Percentiles rank a stretch among this genome's conserved stretches.
Evolutionary conservation across 345 rosid genomes (phyloP).

Genomic region (Mercurialis annua): DNA sequence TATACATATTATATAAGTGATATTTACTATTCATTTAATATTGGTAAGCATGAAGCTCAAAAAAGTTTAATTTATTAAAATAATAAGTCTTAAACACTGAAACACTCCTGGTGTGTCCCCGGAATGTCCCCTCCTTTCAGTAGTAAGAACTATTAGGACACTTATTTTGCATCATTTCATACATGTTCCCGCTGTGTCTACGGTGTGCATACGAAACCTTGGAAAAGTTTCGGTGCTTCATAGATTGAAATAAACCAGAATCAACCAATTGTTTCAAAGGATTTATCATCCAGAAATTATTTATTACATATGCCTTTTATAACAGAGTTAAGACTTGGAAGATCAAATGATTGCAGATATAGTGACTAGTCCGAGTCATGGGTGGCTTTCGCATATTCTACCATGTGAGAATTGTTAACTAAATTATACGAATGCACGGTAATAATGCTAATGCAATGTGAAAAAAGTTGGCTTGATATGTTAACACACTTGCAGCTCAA

Average conservation of each 20-base stretch:
- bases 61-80: neutral
- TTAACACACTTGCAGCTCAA: neutral
- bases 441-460: neutral
- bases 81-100: no score
- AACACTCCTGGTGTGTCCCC: no score
- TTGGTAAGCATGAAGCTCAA: no score
- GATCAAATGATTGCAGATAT: neutral
- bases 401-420: neutral
- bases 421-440: no score
- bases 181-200: no score
- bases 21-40: no score
- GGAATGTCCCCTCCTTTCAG: no score
- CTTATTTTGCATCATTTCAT: no score
- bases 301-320: neutral
- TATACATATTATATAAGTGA: no score
- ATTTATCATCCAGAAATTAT: neutral
- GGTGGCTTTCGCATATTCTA: neutral
- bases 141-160: no score
- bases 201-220: no score
- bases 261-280: neutral
- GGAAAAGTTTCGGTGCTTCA: no score
- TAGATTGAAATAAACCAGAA: neutral
- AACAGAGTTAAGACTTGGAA: neutral
- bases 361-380: neutral
- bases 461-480: neutral